A percentile compares a stretch with the other conserved stretches of the same genome.
These are phyloP conservation scores for Sanghuangporus baumii DNA, from an alignment of 1,284 basidiomycete genomes.

Conservation along the genomic window DNA sequence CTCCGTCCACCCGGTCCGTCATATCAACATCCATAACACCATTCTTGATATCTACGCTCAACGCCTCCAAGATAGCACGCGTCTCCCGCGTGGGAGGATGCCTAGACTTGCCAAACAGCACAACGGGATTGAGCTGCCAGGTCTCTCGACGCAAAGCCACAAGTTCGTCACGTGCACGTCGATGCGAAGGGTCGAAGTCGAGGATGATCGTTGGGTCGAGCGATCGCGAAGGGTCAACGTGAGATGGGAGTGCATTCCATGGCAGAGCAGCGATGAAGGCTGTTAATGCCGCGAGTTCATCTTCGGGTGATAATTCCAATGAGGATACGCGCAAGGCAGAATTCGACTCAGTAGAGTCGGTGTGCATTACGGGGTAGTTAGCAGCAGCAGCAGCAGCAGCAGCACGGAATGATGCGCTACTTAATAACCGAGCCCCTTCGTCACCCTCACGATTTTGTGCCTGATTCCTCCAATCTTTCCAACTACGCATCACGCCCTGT, in stretches of 20 bases:
- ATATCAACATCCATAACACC: neutral
- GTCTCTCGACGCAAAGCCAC: conserved; percentile 49
- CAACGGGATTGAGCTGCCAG: conserved; percentile 72
- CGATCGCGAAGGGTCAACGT: conserved; percentile 56
- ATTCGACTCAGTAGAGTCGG: conserved; percentile 6
- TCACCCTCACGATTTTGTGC: neutral
- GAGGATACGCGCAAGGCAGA: conserved; percentile 23
- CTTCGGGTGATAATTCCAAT: conserved; percentile 43
- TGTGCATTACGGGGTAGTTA: neutral
- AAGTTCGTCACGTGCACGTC: conserved; percentile 39
- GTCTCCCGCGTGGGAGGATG: neutral
- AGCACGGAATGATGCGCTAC: conserved; percentile 3
- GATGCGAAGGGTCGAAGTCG: conserved; percentile 60
- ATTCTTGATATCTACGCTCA: neutral
- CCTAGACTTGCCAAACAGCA: conserved; percentile 69
- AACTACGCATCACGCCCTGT: conserved; percentile 28
- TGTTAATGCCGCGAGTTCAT: conserved; percentile 77
- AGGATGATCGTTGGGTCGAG: conserved; percentile 77
- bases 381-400: neutral
- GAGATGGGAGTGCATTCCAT: conserved; percentile 69
- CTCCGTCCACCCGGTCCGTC: conserved; percentile 31
- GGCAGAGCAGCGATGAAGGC: conserved; percentile 74
- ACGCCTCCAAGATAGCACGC: neutral
- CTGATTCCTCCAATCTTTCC: conserved; percentile 10
- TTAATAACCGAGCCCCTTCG: neutral